phyloP scores from a whole-genome alignment of 345 rosid species.

The Murraya koenigii region DNA sequence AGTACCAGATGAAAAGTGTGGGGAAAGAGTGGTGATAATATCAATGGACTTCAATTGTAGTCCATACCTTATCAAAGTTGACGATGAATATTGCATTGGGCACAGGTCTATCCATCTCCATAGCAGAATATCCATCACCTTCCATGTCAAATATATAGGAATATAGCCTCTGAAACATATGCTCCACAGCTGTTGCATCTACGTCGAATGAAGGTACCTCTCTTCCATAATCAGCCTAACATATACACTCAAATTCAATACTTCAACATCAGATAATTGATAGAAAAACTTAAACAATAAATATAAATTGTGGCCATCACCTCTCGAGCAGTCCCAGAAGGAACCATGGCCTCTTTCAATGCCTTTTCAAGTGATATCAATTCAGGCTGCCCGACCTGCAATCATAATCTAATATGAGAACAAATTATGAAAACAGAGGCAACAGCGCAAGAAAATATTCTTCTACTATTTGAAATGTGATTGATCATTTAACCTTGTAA shows the following conservation, averaged over 20 bases:
- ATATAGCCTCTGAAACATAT: slow-evolving; percentile 69
- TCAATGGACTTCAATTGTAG: slow-evolving; percentile 5
- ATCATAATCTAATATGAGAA: slow-evolving; percentile 5
- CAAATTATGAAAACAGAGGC: background rate
- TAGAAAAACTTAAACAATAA: slow-evolving; percentile 3
- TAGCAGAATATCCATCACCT: slow-evolving; percentile 41
- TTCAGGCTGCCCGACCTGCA: slow-evolving; percentile 85
- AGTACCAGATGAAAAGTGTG: background rate
- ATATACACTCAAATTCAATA: slow-evolving; percentile 6
- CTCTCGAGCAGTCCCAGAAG: slow-evolving; percentile 91
- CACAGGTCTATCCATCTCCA: slow-evolving; percentile 64
- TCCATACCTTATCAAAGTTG: slow-evolving; percentile 91
- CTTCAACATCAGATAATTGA: background rate
- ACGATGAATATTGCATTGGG: slow-evolving; percentile 86
- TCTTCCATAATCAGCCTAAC: slow-evolving; percentile 85
- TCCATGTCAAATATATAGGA: slow-evolving; percentile 80
- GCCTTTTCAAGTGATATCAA: slow-evolving; percentile 87
- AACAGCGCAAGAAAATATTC: background rate
- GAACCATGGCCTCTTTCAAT: slow-evolving; percentile 74
- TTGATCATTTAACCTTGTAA: background rate
- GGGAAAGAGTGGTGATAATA: background rate
- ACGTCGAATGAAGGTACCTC: slow-evolving; percentile 91
- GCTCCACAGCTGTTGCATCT: slow-evolving; percentile 80
- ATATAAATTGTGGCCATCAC: slow-evolving; percentile 32
- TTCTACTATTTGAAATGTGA: background rate